These are phyloP conservation scores for Asclepias syriaca DNA, from an alignment of 257 asterid species.

Conservation along the genomic window DNA sequence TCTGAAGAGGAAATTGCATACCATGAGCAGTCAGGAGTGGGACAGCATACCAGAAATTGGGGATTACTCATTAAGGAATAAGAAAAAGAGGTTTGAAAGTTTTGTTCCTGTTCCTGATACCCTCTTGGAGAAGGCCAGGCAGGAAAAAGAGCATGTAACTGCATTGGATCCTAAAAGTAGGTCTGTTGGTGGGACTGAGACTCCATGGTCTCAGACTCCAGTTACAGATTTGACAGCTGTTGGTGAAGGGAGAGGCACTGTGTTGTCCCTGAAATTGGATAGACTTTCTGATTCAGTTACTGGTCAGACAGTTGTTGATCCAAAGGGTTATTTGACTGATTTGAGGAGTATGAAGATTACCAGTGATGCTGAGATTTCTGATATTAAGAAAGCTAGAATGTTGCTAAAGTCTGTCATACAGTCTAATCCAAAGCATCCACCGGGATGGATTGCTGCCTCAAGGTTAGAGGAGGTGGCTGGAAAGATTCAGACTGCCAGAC, in stretches of 20 bases:
- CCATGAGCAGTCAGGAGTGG: constrained; percentile 68
- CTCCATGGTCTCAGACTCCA: constrained; percentile 86
- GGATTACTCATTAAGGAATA: constrained; percentile 72
- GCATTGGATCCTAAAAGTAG: constrained; percentile 87
- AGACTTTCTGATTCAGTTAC: constrained; percentile 79
- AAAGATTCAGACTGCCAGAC: constrained; percentile 63
- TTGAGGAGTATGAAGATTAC: constrained; percentile 90
- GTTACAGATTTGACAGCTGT: constrained; percentile 94
- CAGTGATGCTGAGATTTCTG: constrained; percentile 92
- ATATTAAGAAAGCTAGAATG: constrained; percentile 83
- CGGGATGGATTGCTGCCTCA: constrained; percentile 98
- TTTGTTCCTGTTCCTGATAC: constrained; percentile 90
- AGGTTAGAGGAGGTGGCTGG: constrained; percentile 98
- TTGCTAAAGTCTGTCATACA: constrained; percentile 75
- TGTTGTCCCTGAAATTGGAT: constrained; percentile 76
- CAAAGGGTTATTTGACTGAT: constrained; percentile 93
- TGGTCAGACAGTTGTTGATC: constrained; percentile 90
- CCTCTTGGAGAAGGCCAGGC: constrained; percentile 85
- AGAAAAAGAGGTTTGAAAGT: constrained; percentile 89
- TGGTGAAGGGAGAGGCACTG: constrained; percentile 97
- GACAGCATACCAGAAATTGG: constrained; percentile 88
- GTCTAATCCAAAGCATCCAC: constrained; percentile 87
- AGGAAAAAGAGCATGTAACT: constrained; percentile 83
- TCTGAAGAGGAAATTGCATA: constrained; percentile 69
- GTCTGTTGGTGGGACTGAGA: constrained; percentile 78